Base-by-base conservation (phyloP, 2,329 filamentous ascomycete genomes). In the Trichoderma breve region DNA sequence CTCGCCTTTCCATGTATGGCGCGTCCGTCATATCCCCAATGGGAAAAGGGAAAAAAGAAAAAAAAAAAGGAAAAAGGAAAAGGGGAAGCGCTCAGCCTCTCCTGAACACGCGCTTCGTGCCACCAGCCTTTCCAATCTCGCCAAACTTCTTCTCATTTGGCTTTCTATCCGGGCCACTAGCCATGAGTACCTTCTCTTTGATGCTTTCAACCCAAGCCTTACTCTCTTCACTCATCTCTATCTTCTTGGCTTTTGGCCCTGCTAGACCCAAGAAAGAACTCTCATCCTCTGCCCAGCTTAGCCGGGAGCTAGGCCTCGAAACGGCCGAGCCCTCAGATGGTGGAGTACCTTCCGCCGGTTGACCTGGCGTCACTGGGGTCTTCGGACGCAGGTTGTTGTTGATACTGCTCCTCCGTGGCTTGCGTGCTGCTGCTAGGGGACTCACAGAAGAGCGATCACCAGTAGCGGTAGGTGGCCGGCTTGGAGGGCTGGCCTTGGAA, bases 161-260 rank as follows among this genome's bases (percentile, higher is more conserved):
- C 43, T 70, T 55, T 39, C 81, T 81, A 62, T 81, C 82, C 79
- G 90, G 90, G 71, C 88, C 88, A 77, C 91, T 93, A 73, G 90
- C 92, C 61, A 90, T 86, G 72, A 91, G 88, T 53, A 94, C 93
- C 78, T 93, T 92, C 77, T 93, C 91, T 82, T 94, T 91, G 83
- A 96, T 92, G 73, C 90, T 93, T 80, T 95, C 91, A 11, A 96
- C 92, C 93, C 93, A 96, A 51, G 91, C 90, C 72, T 89, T 86
- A 78, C 91, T 93, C 81, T 94, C 91, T 70, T 91, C 89, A 71
- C 90, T 92, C 82, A 90, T 92, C 78, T 86, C 88, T 8, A 88
- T 86, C 74, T 87, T 88, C 80, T 89, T 91, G 43, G 87, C 85
- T 61, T 87, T 89, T 1, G 92, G 92, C 0, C 92, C 92, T 0